Base-by-base conservation (phyloP, 352 stramenopile species). In the Pythium brassicae region DNA sequence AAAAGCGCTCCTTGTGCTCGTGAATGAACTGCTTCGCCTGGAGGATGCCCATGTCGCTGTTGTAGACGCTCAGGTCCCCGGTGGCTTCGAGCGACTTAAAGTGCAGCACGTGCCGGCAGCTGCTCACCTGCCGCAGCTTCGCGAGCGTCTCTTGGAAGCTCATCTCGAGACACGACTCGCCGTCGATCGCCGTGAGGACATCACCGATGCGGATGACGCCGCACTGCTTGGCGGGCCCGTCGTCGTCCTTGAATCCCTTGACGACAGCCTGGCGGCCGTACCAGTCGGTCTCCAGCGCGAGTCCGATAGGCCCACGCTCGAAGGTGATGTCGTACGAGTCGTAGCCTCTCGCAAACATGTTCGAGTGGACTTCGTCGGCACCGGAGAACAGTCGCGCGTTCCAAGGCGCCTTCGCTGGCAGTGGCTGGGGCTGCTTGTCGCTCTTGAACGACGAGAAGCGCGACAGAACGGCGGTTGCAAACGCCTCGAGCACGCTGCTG, bases 1-100 rank as follows among this genome's bases (percentile, higher is more conserved):
- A 94, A 51, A 89, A 89, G 14, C 62, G 65, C 32, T 85, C 69
- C 40, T 94, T 94, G 76, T 94, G 74, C 55, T 89, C 55, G 50
- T 92, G 75, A 50, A 92, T 92, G 29, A 87, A 87, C 47, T 72
- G 74, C 52, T 85, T 84, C 4, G 83, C 83, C 45, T 86, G 67
- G 10, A 81, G 68, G 40, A 90, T 65, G 44, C 87, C 83, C 20
- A 70, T 63, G 53, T 87, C 78, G 25, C 71, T 74, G 46, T 69
- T 74, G 62, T 86, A 87, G 26, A 85, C 59, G 57, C 77, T 87
- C 45, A 88, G 65, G 50, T 93, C 80, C 0, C 81, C 77, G 9
- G 72, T 76, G 10, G 71, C 66, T 51, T 86, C 76, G 10, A 89
- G 75, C 0, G 78, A 89, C 51, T 86, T 88, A 53, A 93, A 93